These are phyloP conservation scores for Akebia trifoliata DNA, from an alignment of 164 flowering plant genomes.

Conservation along the genomic window DNA sequence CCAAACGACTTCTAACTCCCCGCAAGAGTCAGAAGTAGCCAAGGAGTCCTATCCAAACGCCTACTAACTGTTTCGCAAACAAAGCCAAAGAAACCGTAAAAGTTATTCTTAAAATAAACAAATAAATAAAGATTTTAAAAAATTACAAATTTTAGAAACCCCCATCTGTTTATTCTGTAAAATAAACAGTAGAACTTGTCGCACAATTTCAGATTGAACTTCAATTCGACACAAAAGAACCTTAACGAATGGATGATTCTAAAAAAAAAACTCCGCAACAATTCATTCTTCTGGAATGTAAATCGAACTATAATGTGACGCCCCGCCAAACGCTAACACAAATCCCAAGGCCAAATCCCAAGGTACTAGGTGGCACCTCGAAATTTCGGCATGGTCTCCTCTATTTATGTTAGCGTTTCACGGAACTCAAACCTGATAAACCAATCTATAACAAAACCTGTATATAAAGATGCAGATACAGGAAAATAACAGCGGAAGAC, in stretches of 20 bases:
- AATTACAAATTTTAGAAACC: constrained; percentile 51
- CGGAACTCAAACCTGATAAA: too few species aligned
- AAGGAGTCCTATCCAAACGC: too few species aligned
- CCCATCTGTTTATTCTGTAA: constrained; percentile 37
- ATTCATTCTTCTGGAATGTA: constrained; percentile 37
- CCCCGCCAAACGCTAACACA: too few species aligned
- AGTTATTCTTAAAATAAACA: constrained; percentile 45
- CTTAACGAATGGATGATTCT: constrained; percentile 75
- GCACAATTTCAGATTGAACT: constrained; percentile 59
- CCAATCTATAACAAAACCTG: too few species aligned
- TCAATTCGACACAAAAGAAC: constrained; percentile 60
- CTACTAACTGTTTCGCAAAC: constrained; percentile 50
- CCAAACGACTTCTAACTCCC: too few species aligned
- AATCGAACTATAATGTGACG: constrained; percentile 49
- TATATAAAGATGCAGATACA: too few species aligned
- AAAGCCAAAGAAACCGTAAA: constrained; percentile 31
- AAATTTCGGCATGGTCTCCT: too few species aligned
- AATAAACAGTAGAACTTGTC: constrained; percentile 60
- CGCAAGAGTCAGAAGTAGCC: too few species aligned
- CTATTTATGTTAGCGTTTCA: too few species aligned
- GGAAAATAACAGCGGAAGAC: too few species aligned
- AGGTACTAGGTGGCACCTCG: too few species aligned
- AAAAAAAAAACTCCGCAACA: constrained; percentile 28
- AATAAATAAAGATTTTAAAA: constrained; percentile 62
- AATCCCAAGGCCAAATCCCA: too few species aligned